Conservation (phyloP, 768 basidiomycete genomes). For the Amanita brunnescens region DNA sequence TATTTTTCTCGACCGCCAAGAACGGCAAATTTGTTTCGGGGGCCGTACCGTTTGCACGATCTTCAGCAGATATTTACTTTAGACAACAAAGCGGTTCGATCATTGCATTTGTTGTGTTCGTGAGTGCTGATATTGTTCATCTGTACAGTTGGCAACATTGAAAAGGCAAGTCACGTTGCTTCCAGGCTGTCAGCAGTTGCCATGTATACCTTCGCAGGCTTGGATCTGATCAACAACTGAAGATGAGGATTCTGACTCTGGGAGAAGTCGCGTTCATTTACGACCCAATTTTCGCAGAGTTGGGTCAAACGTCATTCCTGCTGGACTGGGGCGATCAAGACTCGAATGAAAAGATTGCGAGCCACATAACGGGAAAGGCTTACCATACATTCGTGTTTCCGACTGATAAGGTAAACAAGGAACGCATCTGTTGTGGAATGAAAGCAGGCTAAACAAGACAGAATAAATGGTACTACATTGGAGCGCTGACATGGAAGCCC, state of each 20-base stretch:
- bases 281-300: conserved; percentile 49
- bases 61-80: conserved; percentile 21
- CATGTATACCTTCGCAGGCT: conserved; percentile 18
- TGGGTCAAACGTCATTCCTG: conserved; percentile 31
- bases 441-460: conserved; percentile 12
- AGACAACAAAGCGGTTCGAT: conserved; percentile 32
- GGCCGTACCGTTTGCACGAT: conserved; percentile 14
- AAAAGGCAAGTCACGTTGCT: conserved; percentile 14
- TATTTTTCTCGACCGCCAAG: background rate
- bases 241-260: conserved; percentile 33
- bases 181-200: background rate
- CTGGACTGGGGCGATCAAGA: conserved; percentile 42
- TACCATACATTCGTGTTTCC: conserved; percentile 48
- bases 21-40: conserved; percentile 3
- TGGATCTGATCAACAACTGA: conserved; percentile 26
- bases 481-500: conserved; percentile 36
- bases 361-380: conserved; percentile 23
- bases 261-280: conserved; percentile 39
- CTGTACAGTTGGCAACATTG: conserved; percentile 15
- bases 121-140: background rate
- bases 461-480: conserved; percentile 44
- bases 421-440: conserved; percentile 1
- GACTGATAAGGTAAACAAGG: conserved; percentile 29
- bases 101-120: background rate
- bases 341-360: conserved; percentile 23